phyloP scores from a whole-genome alignment of 306 rosid genomes.

The Pueraria montana region DNA sequence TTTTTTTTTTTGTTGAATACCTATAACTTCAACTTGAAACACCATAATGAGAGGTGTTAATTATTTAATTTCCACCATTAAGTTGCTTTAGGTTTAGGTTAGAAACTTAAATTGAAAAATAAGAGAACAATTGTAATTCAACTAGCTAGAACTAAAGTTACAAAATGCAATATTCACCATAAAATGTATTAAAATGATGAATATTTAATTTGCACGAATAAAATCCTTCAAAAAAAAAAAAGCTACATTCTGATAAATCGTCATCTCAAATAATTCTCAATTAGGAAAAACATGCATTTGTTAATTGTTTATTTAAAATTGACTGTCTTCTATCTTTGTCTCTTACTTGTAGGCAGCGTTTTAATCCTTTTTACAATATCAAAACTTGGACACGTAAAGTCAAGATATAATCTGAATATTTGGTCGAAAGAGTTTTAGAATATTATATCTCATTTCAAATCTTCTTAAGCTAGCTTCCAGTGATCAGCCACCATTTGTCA shows the following conservation, averaged over 20 bases:
- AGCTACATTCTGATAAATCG: too few relatives aligned
- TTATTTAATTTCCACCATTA: background rate
- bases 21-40: too few relatives aligned
- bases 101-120: slow-evolving; percentile 5
- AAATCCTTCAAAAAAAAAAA: background rate
- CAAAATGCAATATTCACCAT: slow-evolving; percentile 7
- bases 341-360: slow-evolving; percentile 20
- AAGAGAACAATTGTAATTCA: slow-evolving; percentile 6
- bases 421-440: slow-evolving; percentile 42
- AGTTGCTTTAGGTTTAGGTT: slow-evolving; percentile 5
- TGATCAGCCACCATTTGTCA: slow-evolving; percentile 25
- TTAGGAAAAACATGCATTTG: background rate
- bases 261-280: background rate
- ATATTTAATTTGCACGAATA: background rate
- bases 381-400: slow-evolving; percentile 18
- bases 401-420: slow-evolving; percentile 42
- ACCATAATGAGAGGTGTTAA: too few relatives aligned
- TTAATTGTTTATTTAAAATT: background rate
- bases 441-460: slow-evolving; percentile 47
- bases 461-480: slow-evolving; percentile 13
- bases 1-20: too few relatives aligned
- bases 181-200: background rate
- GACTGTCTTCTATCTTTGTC: background rate
- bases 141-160: background rate
- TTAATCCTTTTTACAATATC: background rate